Evolutionary conservation across 2,329 filamentous ascomycete genomes (phyloP), one percentile per base, ranked within the genome.

Genomic region (Parascedosporium putredinis): DNA sequence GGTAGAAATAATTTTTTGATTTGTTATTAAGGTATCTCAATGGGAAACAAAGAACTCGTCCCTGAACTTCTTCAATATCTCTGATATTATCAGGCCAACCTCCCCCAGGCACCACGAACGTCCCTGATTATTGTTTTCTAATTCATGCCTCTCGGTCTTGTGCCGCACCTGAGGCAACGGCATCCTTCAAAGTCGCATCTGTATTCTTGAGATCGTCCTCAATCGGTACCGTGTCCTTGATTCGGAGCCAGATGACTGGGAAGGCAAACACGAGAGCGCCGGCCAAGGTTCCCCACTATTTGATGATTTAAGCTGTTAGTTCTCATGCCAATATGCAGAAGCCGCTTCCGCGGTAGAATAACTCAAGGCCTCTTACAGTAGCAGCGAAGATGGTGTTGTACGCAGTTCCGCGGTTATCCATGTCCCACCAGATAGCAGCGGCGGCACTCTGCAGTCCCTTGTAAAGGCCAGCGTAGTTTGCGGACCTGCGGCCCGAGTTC

Each of bases 401-500:
- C 0, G 82, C 69, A 27, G 76, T 74, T 36, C 77, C 68, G 29
- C 75, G 51, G 23, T 73, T 74, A 60, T 93, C 86, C 49, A 93
- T 64, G 23, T 80, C 76, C 81, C 79, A 86, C 59, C 79, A 85
- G 58, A 90, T 78, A 52, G 86, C 88, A 3, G 83, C 82, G 58
- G 88, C 88, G 16, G 86, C 87, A n/a, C 86, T 91, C 66, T 95
- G 88, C 55, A 95, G 86, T 47, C 69, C 62, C 55, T 93, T 93
- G 77, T 93, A 93, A 72, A 86, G 90, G 54, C 87, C 90, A 38
- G 88, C 86, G 60, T 91, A 85, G 72, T 96, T 95, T 69, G 91
- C 90, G 24, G 91, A 79, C 66, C 89, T 91, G 65, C 90, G 88
- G 53, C 86, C 81, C 55, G 91, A 95, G 78, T 97, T 97, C 62